Conservation (phyloP, 2,329 filamentous ascomycete genomes). For the Graphium sp. region DNA sequence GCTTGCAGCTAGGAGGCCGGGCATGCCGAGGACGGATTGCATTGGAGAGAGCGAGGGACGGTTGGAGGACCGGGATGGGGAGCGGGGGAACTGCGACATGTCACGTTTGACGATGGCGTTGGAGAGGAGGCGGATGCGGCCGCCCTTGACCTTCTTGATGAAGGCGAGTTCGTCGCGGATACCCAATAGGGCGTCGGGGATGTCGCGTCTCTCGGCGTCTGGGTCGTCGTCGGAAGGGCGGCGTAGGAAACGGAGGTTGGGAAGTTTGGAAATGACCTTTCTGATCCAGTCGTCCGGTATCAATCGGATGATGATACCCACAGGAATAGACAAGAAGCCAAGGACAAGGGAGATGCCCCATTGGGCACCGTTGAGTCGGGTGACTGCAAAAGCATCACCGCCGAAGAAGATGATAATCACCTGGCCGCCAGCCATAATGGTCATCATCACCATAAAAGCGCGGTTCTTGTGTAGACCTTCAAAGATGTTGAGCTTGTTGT, state of each 20-base stretch:
- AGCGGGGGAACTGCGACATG: conserved; percentile 15
- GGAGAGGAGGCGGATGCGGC: conserved; percentile 40
- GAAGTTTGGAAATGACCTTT: neutral
- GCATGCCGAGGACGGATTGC: conserved; percentile 7
- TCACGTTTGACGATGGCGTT: conserved; percentile 39
- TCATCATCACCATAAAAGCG: conserved; percentile 54
- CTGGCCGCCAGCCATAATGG: conserved; percentile 55
- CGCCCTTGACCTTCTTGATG: conserved; percentile 42
- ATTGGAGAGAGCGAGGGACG: conserved; percentile 7
- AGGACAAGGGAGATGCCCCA: conserved; percentile 56
- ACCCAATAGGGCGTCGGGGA: conserved; percentile 27
- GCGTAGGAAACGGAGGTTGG: neutral
- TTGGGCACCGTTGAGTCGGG: conserved; percentile 36
- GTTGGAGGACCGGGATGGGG: conserved; percentile 6
- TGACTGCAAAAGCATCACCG: conserved; percentile 40
- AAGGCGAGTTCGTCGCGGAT: conserved; percentile 45
- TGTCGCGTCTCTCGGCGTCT: conserved; percentile 14
- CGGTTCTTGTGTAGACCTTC: conserved; percentile 51
- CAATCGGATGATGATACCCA: conserved; percentile 49
- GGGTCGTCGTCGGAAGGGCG: conserved; percentile 9
- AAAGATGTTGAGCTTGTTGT: conserved; percentile 63
- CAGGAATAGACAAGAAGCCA: conserved; percentile 47
- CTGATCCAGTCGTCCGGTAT: conserved; percentile 10
- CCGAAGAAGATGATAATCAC: conserved; percentile 58
- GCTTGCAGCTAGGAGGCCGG: conserved; percentile 8